Conservation (phyloP, 352 stramenopile species). For the Phytophthora tubulina region DNA sequence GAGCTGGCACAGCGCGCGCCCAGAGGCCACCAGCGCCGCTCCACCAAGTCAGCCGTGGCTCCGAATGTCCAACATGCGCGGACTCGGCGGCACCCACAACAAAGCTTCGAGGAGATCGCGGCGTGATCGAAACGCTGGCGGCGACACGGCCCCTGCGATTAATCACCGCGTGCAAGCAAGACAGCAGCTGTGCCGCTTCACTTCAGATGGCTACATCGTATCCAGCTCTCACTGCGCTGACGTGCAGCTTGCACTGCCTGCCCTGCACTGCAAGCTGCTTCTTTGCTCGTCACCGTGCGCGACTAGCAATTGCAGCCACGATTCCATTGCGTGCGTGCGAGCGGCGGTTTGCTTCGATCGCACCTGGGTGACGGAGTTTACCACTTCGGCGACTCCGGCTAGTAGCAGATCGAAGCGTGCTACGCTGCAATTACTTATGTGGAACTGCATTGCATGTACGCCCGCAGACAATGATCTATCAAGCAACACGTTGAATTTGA, state of each 20-base stretch:
- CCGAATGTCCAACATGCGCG: constrained; percentile 23
- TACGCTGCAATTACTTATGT: constrained; percentile 11
- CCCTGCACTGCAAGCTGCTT: not conserved
- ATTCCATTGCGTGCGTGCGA: not conserved
- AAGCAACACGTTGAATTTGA: constrained; percentile 4
- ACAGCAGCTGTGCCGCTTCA: not conserved
- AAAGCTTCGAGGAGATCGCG: not conserved
- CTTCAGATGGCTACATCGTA: constrained; percentile 1
- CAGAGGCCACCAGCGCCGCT: not conserved
- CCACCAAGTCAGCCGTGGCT: constrained; percentile 2
- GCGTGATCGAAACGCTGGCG: not conserved
- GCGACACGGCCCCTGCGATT: no score
- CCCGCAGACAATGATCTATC: not conserved
- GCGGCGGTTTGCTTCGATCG: not conserved
- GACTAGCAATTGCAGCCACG: constrained; percentile 8
- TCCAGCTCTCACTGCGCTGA: not conserved
- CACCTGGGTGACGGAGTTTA: constrained; percentile 2
- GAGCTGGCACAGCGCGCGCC: not conserved
- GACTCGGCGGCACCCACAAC: not conserved
- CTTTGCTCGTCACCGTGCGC: not conserved
- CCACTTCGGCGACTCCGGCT: constrained; percentile 8
- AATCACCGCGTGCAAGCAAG: not conserved
- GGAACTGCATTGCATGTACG: not conserved
- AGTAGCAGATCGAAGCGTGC: constrained; percentile 7
- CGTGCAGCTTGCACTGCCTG: not conserved